Evolutionary conservation across 2,329 filamentous ascomycete species (phyloP).

Genomic region (Berkeleyomyces basicola): DNA sequence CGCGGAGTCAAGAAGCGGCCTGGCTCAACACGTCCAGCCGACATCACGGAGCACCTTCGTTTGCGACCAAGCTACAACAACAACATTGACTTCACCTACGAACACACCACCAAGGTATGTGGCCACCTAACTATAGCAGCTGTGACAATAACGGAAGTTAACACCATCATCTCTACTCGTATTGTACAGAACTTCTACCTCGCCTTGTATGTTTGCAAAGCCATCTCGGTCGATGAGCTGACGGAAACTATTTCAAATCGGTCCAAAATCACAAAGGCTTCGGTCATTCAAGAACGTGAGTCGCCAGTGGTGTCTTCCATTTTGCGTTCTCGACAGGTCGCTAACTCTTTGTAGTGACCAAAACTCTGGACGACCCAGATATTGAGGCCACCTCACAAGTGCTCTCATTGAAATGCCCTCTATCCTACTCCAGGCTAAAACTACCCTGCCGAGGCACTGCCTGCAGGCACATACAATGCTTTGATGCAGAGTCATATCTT

Average conservation of each 20-base stretch:
- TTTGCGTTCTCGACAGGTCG: not conserved
- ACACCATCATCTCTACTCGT: not conserved
- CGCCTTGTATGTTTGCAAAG: slow-evolving; percentile 58
- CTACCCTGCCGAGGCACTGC: slow-evolving; percentile 62
- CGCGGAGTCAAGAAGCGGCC: slow-evolving; percentile 92
- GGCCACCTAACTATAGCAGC: not conserved
- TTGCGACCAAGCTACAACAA: slow-evolving; percentile 49
- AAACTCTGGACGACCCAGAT: slow-evolving; percentile 69
- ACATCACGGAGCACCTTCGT: slow-evolving; percentile 65
- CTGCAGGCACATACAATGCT: slow-evolving; percentile 87
- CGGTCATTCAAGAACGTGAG: slow-evolving; percentile 72
- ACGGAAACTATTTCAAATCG: slow-evolving; percentile 48
- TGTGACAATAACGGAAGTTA: not conserved
- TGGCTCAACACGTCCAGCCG: slow-evolving; percentile 81
- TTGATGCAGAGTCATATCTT: slow-evolving; percentile 82
- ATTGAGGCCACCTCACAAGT: slow-evolving; percentile 78
- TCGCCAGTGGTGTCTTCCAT: slow-evolving; percentile 13
- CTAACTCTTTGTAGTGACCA: slow-evolving; percentile 42
- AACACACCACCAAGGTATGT: slow-evolving; percentile 70
- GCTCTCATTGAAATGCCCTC: slow-evolving; percentile 80
- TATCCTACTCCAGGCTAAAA: slow-evolving; percentile 69
- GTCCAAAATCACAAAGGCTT: slow-evolving; percentile 60
- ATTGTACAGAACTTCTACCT: slow-evolving; percentile 50
- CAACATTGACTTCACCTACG: slow-evolving; percentile 86
- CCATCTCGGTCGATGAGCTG: slow-evolving; percentile 53